These are phyloP conservation scores for Pisolithus albus DNA, from an alignment of 768 basidiomycete genomes.

Conservation along the genomic window DNA sequence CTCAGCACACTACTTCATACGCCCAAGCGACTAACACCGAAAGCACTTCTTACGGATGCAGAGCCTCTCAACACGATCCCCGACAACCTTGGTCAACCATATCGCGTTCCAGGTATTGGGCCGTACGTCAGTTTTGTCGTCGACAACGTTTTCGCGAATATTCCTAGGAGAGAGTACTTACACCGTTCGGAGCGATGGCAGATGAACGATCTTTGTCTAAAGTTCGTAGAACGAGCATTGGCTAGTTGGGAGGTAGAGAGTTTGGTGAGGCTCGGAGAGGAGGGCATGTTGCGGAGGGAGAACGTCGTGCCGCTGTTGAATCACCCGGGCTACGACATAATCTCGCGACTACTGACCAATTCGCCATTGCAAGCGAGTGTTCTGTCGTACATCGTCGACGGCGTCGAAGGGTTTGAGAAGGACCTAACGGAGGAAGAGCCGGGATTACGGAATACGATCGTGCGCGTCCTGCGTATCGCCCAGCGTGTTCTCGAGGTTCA, in stretches of 20 bases:
- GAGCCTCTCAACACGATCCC: slow-evolving; percentile 71
- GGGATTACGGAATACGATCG: slow-evolving; percentile 66
- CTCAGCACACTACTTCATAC: slow-evolving; percentile 81
- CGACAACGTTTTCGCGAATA: slow-evolving; percentile 81
- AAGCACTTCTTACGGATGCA: slow-evolving; percentile 50
- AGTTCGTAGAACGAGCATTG: slow-evolving; percentile 78
- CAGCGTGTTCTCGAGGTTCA: slow-evolving; percentile 80
- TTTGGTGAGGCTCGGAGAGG: slow-evolving; percentile 53
- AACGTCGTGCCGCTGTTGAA: slow-evolving; percentile 48
- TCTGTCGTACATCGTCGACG: slow-evolving; percentile 75
- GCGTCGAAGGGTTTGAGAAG: slow-evolving; percentile 69
- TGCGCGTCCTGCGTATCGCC: slow-evolving; percentile 76
- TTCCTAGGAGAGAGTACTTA: slow-evolving; percentile 67
- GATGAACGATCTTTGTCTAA: slow-evolving; percentile 77
- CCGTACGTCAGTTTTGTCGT: slow-evolving; percentile 84
- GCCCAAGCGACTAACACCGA: slow-evolving; percentile 60
- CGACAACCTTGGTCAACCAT: slow-evolving; percentile 71
- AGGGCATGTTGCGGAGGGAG: slow-evolving; percentile 45
- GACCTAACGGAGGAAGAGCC: slow-evolving; percentile 62
- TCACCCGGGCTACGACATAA: slow-evolving; percentile 86
- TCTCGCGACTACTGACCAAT: slow-evolving; percentile 69
- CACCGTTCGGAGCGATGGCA: slow-evolving; percentile 76
- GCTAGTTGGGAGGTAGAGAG: slow-evolving; percentile 77
- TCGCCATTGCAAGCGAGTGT: slow-evolving; percentile 67
- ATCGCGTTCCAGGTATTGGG: slow-evolving; percentile 70